Evolutionary conservation across 352 stramenopile species (phyloP), one percentile per base, ranked within the genome.

Genomic region (Pythium brachiatum): DNA sequence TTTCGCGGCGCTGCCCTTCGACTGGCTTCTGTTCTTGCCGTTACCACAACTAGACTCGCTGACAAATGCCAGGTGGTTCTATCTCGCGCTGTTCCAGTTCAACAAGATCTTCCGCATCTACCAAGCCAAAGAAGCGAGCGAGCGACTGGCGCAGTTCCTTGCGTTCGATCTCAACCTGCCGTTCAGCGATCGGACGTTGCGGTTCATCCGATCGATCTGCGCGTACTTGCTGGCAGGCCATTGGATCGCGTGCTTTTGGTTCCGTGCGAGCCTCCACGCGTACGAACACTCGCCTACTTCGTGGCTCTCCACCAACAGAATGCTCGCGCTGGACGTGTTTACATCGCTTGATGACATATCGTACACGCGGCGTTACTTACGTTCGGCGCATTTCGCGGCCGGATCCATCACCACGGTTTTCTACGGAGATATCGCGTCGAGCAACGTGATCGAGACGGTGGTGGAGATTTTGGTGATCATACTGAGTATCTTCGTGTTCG

Each of bases 161-260:
- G 68, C 61, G 1, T 75, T 53, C 6, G 81, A 88, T 29, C 60
- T 90, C n/a, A 81, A 76, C 44, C 58, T 88, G 23, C 70, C 78
- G 0, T 34, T 90, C 2, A 56, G 70, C 23, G 81, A 90, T 47
- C 76, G 68, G 39, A 74, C 68, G 29, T 51, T 90, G 23, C 81
- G 74, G 0, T 87, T 90, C 38, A 58, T 83, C 1, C 75, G 78
- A 2, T 86, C 79, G 0, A 58, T 88, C 27, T 52, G 54, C 23
- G 66, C 72, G 8, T 92, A 87, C 56, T 8, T 89, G 50, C 50
- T 93, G 13, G 69, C 73, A 0, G 75, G 71, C 2, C 83, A 93
- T 60, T 91, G 79, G 81, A 89, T 91, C 36, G 81, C 63, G 3
- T 93, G 83, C 21, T 39, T 86, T 1, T 91, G 81, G 81, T 91